phyloP scores from a whole-genome alignment of 176 grass and related monocot species.

The Oryza officinalis region DNA sequence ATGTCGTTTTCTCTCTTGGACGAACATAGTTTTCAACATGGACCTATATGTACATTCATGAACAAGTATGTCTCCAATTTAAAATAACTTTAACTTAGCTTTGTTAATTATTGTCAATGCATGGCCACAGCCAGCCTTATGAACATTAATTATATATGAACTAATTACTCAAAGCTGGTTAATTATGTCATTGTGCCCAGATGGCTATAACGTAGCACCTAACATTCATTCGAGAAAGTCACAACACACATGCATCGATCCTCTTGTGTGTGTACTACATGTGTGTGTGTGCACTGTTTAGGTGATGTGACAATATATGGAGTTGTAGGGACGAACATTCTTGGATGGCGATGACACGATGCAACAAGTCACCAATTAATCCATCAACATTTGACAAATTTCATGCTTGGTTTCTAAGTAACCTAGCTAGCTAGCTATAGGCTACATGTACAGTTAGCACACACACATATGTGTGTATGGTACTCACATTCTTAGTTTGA shows the following conservation, averaged over 20 bases:
- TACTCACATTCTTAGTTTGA: not conserved
- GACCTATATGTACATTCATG: conserved; percentile 14
- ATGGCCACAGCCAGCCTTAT: not conserved
- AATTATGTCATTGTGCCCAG: not conserved
- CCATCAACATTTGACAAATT: conserved; percentile 6
- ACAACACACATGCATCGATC: not conserved
- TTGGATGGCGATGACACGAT: conserved; percentile 46
- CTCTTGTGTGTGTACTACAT: not conserved
- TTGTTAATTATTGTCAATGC: conserved; percentile 1
- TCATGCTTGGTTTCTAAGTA: conserved; percentile 49
- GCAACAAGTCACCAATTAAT: conserved; percentile 42
- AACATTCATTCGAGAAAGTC: conserved; percentile 26
- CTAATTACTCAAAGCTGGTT: not conserved
- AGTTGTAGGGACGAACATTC: conserved; percentile 41
- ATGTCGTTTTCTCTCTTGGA: conserved; percentile 48
- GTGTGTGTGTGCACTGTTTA: not conserved
- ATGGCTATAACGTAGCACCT: conserved; percentile 26
- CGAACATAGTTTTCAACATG: conserved; percentile 40
- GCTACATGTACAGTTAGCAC: not conserved
- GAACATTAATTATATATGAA: not conserved
- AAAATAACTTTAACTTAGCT: not conserved
- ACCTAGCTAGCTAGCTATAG: not conserved
- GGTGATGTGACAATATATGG: conserved; percentile 13
- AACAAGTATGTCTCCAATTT: conserved; percentile 25
- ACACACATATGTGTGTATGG: not conserved